These are phyloP conservation scores for Xylaria nigripes DNA, from an alignment of 495 filamentous ascomycete genomes.

Conservation along the genomic window DNA sequence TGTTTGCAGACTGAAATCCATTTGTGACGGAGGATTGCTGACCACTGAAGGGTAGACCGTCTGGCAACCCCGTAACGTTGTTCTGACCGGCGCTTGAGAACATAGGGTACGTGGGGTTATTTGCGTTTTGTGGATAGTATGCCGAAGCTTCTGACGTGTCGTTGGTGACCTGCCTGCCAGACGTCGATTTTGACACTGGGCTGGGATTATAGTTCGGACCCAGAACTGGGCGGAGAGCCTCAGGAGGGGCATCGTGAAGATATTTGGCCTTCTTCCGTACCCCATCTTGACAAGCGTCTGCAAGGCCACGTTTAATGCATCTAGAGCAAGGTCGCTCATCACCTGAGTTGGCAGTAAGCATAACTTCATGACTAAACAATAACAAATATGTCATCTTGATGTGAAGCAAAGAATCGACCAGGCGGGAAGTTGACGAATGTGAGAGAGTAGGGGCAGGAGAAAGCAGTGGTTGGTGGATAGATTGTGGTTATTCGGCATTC, in stretches of 20 bases:
- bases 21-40: constrained; percentile 66
- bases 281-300: constrained; percentile 87
- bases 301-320: constrained; percentile 87
- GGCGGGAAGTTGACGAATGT: constrained; percentile 11
- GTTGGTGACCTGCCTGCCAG: constrained; percentile 26
- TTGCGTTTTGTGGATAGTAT: constrained; percentile 23
- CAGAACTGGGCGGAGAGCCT: constrained; percentile 49
- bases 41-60: constrained; percentile 45
- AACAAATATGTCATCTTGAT: background rate
- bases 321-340: constrained; percentile 83
- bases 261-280: constrained; percentile 99
- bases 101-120: constrained; percentile 27
- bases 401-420: background rate
- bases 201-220: constrained; percentile 48
- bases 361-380: background rate
- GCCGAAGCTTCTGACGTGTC: constrained; percentile 20
- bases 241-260: constrained; percentile 87
- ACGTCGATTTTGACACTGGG: constrained; percentile 23
- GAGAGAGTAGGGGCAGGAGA: constrained; percentile 1
- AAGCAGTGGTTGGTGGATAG: constrained; percentile 10
- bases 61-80: constrained; percentile 31
- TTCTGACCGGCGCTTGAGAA: constrained; percentile 28
- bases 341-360: constrained; percentile 30
- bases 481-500: constrained; percentile 11
- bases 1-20: constrained; percentile 48